phyloP scores from a whole-genome alignment of 257 asterid genomes.

The Eustoma russellianum region DNA sequence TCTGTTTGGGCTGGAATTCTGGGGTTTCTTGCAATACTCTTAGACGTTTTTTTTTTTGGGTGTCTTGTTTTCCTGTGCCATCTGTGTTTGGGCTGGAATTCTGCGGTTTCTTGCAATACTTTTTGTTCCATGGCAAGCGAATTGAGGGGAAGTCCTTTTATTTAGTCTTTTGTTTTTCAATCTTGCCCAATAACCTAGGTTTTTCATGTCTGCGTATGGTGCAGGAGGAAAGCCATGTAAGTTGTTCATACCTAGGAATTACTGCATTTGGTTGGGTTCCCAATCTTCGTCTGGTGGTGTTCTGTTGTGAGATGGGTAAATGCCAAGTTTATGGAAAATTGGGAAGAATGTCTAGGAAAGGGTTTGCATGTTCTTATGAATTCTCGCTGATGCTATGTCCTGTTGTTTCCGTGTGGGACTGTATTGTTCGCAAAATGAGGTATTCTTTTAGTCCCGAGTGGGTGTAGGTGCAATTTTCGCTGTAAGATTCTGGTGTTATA shows the following conservation, averaged over 20 bases:
- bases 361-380: slow-evolving; percentile 37
- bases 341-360: slow-evolving; percentile 44
- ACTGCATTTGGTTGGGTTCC: slow-evolving; percentile 19
- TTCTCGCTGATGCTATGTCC: slow-evolving; percentile 77
- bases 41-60: too few species aligned
- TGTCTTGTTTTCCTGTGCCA: too few species aligned
- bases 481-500: slow-evolving; percentile 8
- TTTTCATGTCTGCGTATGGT: background rate
- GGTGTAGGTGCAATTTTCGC: slow-evolving; percentile 55
- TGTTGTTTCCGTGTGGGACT: slow-evolving; percentile 82
- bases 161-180: background rate
- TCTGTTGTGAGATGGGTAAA: slow-evolving; percentile 29
- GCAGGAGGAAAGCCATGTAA: slow-evolving; percentile 31
- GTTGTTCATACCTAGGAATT: slow-evolving; percentile 23
- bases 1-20: too few species aligned
- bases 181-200: background rate
- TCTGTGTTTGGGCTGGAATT: too few species aligned
- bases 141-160: background rate
- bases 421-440: slow-evolving; percentile 86
- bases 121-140: background rate
- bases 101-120: too few species aligned
- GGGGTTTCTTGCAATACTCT: too few species aligned
- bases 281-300: slow-evolving; percentile 13
- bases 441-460: slow-evolving; percentile 96
- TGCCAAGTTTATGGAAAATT: slow-evolving; percentile 30